Percentiles rank a stretch among this genome's conserved stretches.
These are phyloP conservation scores for Entomortierella lignicola DNA, from an alignment of 192 early-diverging fungal species.

Conservation along the genomic window DNA sequence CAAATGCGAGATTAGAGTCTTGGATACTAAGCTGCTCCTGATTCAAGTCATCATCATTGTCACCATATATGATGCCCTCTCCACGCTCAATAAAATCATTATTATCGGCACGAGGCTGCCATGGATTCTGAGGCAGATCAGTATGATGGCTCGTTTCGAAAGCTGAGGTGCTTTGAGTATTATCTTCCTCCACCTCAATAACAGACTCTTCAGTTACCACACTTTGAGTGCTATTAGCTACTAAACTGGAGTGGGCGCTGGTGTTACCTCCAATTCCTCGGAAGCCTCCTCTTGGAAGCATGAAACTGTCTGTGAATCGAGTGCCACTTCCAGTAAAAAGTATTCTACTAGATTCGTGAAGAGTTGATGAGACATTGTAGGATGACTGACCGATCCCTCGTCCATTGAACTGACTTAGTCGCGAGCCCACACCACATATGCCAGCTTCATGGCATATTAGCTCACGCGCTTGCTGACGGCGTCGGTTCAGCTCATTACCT, in stretches of 20 bases:
- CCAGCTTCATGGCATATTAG: slow-evolving; percentile 41
- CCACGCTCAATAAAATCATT: background rate
- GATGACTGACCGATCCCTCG: slow-evolving; percentile 34
- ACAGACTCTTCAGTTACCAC: slow-evolving; percentile 15
- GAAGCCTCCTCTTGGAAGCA: slow-evolving; percentile 47
- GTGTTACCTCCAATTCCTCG: slow-evolving; percentile 45
- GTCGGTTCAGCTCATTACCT: background rate
- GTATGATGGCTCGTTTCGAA: background rate
- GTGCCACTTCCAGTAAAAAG: slow-evolving; percentile 48
- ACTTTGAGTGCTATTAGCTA: background rate
- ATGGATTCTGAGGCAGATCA: background rate
- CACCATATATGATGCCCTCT: background rate
- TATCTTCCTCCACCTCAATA: background rate
- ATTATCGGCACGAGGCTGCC: background rate
- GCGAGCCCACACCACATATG: slow-evolving; percentile 35
- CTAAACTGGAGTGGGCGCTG: slow-evolving; percentile 21
- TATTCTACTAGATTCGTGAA: slow-evolving; percentile 25
- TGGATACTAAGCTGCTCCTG: slow-evolving; percentile 11
- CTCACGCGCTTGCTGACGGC: slow-evolving; percentile 30
- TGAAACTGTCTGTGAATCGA: slow-evolving; percentile 29
- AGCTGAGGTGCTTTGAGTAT: background rate
- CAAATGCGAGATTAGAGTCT: slow-evolving; percentile 43
- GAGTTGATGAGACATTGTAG: slow-evolving; percentile 33
- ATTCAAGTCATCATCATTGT: slow-evolving; percentile 4
- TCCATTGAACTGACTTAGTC: slow-evolving; percentile 27